Base-by-base conservation (phyloP, 2,329 filamentous ascomycete species). In the Curvularia sp. region DNA sequence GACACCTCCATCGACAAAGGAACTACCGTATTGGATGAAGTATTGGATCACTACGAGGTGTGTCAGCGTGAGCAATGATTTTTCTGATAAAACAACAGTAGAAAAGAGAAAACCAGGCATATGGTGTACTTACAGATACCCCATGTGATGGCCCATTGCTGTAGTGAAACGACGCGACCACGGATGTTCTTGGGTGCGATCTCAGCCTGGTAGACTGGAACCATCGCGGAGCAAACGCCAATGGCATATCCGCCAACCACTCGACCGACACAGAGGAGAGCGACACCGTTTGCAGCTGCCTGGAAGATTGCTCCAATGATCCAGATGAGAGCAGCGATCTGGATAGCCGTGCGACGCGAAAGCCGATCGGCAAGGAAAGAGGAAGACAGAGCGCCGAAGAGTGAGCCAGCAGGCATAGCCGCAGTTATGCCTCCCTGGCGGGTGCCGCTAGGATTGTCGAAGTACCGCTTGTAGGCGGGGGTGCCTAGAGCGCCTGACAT, bases 121-220 rank as follows among this genome's bases (percentile, higher is more conserved):
- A 4, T 33, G 9, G 31, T 3, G 22, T 12, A 30, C 79, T 66
- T 57, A 79, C 85, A 87, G 12, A 61, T 61, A 43, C 58, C 58
- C 55, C 55, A 89, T 1, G 87, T 89, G 43, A 91, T 90, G 28
- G 86, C 87, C 85, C 87, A 89, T 39, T 58, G 55, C 67, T 91
- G 88, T 3, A 89, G 77, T 2, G 84, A 84, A 15, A 90, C 85
- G 2, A 89, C 83, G 10, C 86, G 81, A 7, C 87, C 87, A 52
- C 78, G 74, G 31, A 79, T 80, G 15, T 77, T 70, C 57, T 78
- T 78, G 13, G 77, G 76, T 2, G 78, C 77, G 18, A 97, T 96
- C 75, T 97, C 93, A 44, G 93, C 94, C 75, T 97, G 93, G 75
- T 96, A 97, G 46, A 97, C 90, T 0, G 93, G 93, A 1, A 97